These are phyloP conservation scores for Cystoisospora suis DNA, from an alignment of 169 alveolate species.

Conservation along the genomic window DNA sequence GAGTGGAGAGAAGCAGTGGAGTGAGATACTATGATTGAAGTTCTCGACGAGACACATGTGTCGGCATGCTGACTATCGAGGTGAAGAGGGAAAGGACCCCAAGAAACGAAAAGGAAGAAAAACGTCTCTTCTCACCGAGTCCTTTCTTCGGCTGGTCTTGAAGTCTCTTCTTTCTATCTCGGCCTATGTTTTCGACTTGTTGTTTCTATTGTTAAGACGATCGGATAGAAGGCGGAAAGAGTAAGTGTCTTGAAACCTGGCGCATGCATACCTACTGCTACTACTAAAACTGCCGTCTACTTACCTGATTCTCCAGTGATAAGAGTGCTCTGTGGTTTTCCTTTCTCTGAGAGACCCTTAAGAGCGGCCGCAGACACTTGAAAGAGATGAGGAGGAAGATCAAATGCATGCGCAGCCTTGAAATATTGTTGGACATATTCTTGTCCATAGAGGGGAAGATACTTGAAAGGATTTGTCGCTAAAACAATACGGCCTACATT, in stretches of 20 bases:
- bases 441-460: conserved; percentile 50
- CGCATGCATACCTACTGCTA: background rate
- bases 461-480: conserved; percentile 87
- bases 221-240: background rate
- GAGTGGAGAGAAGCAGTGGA: too few relatives aligned
- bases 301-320: conserved; percentile 94
- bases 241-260: background rate
- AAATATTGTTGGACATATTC: background rate
- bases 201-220: background rate
- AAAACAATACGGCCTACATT: conserved; percentile 87
- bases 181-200: background rate
- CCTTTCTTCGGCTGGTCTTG: too few relatives aligned
- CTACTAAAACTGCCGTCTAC: too few relatives aligned
- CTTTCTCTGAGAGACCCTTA: conserved; percentile 77
- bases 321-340: conserved; percentile 88
- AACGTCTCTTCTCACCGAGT: too few relatives aligned
- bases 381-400: conserved; percentile 92
- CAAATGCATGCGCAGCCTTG: background rate
- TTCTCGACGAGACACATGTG: too few relatives aligned
- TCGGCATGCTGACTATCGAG: too few relatives aligned
- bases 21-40: too few relatives aligned
- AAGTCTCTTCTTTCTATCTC: background rate
- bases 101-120: too few relatives aligned
- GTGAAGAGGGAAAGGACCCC: too few relatives aligned
- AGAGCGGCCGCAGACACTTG: conserved; percentile 93